phyloP scores from a whole-genome alignment of 163 green algal species.

The Trebouxiophyceae sp. region DNA sequence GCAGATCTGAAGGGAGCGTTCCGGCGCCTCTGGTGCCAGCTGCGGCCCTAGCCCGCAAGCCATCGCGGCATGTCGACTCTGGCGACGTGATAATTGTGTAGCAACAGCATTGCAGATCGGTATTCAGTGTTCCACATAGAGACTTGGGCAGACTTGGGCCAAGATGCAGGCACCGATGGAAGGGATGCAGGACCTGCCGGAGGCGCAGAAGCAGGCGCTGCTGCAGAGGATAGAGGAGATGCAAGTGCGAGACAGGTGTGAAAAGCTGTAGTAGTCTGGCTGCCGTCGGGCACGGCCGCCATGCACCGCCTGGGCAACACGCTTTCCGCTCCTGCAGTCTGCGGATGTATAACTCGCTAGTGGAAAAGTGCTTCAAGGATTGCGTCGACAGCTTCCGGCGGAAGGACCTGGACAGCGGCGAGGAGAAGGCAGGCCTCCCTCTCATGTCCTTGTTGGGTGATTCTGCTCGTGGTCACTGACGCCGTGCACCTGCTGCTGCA shows the following conservation, averaged over 20 bases:
- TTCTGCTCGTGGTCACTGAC: too few relatives aligned
- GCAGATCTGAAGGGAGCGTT: too few relatives aligned
- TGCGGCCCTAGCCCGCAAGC: too few relatives aligned
- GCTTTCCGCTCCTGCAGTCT: slow-evolving; percentile 52
- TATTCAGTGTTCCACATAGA: neutral
- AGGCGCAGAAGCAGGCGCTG: slow-evolving; percentile 63
- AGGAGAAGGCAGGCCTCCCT: slow-evolving; percentile 98
- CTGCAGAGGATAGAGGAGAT: slow-evolving; percentile 73
- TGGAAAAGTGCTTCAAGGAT: slow-evolving; percentile 92
- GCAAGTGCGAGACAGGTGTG: slow-evolving; percentile 84
- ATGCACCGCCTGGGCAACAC: too few relatives aligned
- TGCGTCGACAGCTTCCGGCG: slow-evolving; percentile 89
- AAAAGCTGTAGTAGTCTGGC: too few relatives aligned
- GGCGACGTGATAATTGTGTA: neutral
- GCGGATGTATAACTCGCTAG: slow-evolving; percentile 94
- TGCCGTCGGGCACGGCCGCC: too few relatives aligned
- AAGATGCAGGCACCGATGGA: slow-evolving; percentile 31
- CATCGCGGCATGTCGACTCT: too few relatives aligned
- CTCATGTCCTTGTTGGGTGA: too few relatives aligned
- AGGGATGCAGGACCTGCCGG: slow-evolving; percentile 48
- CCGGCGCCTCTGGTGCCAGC: too few relatives aligned
- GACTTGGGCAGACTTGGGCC: too few relatives aligned
- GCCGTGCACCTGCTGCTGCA: too few relatives aligned
- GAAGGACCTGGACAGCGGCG: slow-evolving; percentile 81
- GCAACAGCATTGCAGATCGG: neutral